These are phyloP conservation scores for Chaetoceros tenuissimus DNA, from an alignment of 108 stramenopile genomes.

Conservation along the genomic window DNA sequence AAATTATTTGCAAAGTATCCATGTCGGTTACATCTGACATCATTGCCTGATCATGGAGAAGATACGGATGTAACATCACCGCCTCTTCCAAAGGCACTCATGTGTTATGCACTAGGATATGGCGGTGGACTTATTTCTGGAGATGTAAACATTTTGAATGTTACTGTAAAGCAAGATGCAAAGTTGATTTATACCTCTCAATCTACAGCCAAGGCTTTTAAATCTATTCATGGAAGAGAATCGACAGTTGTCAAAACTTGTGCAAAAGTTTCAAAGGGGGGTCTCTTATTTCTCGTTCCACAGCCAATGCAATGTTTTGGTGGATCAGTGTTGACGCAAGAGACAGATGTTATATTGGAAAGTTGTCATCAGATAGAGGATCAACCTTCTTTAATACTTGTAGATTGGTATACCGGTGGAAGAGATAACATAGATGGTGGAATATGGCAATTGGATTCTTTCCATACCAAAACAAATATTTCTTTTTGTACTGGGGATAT, in stretches of 20 bases:
- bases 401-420: background rate
- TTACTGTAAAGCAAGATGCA: background rate
- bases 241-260: background rate
- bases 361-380: background rate
- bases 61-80: background rate
- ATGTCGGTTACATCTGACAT: background rate
- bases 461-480: background rate
- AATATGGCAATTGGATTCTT: background rate
- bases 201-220: background rate
- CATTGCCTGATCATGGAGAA: background rate
- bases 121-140: background rate
- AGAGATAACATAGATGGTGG: background rate
- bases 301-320: background rate
- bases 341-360: background rate
- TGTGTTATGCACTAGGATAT: background rate
- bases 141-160: background rate
- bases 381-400: background rate
- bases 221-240: background rate
- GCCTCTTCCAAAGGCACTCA: background rate
- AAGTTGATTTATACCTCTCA: background rate
- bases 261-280: background rate
- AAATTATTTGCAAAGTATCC: background rate
- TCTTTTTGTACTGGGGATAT: background rate
- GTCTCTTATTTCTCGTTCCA: background rate
- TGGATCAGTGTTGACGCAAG: background rate